Evolutionary conservation across 768 basidiomycete genomes (phyloP).

Genomic region (Amanita fuliginea): DNA sequence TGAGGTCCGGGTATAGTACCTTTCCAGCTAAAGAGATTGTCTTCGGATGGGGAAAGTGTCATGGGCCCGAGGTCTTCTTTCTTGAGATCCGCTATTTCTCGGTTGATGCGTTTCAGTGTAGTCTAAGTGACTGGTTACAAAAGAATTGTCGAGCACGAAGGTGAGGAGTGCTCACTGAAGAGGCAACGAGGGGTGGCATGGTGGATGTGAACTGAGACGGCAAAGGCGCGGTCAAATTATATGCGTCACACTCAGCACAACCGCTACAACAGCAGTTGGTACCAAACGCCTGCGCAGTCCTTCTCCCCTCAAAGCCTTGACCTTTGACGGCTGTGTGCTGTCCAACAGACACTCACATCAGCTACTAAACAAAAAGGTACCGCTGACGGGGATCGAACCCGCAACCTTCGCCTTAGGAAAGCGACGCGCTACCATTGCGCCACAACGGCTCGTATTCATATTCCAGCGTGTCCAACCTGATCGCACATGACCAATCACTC

Average conservation of each 20-base stretch:
- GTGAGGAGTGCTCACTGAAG: slow-evolving; percentile 11
- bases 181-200: slow-evolving; percentile 17
- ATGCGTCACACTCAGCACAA: not conserved
- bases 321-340: not conserved
- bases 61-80: slow-evolving; percentile 78
- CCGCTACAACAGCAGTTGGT: not conserved
- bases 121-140: slow-evolving; percentile 17
- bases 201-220: not conserved
- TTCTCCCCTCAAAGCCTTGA: no score
- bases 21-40: slow-evolving; percentile 62
- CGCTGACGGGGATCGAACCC: slow-evolving; percentile 9
- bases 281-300: not conserved
- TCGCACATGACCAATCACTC: no score
- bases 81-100: slow-evolving; percentile 70
- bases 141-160: not conserved
- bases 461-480: no score
- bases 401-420: slow-evolving; percentile 9
- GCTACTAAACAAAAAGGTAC: not conserved
- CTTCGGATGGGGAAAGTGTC: slow-evolving; percentile 51
- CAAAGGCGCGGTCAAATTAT: not conserved
- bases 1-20: slow-evolving; percentile 75
- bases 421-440: slow-evolving; percentile 9
- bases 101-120: slow-evolving; percentile 75
- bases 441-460: not conserved
- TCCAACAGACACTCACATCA: not conserved